A percentile compares a stretch with the other conserved stretches of the same genome.
phyloP scores from a whole-genome alignment of 305 asterid genomes.

The Solanum chacoense region DNA sequence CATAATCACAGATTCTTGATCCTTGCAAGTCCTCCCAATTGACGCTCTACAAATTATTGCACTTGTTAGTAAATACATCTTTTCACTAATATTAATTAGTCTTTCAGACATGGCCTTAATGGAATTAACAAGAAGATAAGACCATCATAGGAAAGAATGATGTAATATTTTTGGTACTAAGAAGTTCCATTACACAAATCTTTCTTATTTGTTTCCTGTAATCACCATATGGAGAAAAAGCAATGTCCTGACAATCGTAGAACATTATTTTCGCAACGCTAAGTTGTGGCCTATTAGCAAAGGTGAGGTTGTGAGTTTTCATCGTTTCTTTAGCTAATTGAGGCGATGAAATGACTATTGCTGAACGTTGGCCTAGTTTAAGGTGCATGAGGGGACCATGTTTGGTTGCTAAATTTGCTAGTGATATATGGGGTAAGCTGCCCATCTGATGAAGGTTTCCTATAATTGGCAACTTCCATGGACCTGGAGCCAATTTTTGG shows the following conservation, averaged over 20 bases:
- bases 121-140: not conserved
- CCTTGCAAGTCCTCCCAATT: constrained; percentile 10
- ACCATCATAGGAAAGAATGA: constrained; percentile 2
- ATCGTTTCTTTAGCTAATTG: constrained; percentile 17
- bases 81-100: constrained; percentile 4
- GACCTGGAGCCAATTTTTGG: constrained; percentile 3
- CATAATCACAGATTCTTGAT: constrained; percentile 12
- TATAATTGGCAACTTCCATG: constrained; percentile 4
- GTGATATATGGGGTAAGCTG: constrained; percentile 27
- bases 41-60: constrained; percentile 3
- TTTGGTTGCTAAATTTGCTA: constrained; percentile 15
- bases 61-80: not conserved
- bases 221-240: constrained; percentile 14
- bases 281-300: constrained; percentile 12
- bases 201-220: constrained; percentile 20
- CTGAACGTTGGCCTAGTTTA: constrained; percentile 22
- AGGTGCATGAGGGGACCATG: constrained; percentile 37
- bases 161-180: constrained; percentile 3
- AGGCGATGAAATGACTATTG: constrained; percentile 28
- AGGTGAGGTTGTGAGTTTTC: constrained; percentile 22
- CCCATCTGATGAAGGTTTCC: constrained; percentile 3
- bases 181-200: constrained; percentile 10
- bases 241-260: constrained; percentile 10
- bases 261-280: not conserved
- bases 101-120: not conserved